Evolutionary conservation across 345 rosid species (phyloP).

Genomic region (Eucalyptus dawsonii): DNA sequence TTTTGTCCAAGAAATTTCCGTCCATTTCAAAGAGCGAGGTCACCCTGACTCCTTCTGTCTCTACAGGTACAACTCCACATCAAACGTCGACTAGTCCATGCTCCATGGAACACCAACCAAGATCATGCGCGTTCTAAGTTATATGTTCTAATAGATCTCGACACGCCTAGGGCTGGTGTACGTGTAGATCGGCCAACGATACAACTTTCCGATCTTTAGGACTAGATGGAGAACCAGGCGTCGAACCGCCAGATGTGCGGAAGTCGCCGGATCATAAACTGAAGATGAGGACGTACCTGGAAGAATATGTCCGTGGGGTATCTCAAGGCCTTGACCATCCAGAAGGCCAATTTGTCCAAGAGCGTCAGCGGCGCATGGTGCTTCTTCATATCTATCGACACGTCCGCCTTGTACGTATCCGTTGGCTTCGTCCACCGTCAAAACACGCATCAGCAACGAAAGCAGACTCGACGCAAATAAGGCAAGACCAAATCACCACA

Average conservation of each 20-base stretch:
- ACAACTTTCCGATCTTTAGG: not conserved
- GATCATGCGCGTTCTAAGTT: not conserved
- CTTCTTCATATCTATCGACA: no score
- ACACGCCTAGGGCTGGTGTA: not conserved
- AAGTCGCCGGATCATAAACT: not conserved
- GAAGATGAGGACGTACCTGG: conserved; percentile 21
- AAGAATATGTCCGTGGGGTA: conserved; percentile 67
- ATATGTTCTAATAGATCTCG: not conserved
- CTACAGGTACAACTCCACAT: not conserved
- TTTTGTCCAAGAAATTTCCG: not conserved
- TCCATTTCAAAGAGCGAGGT: not conserved
- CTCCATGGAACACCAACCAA: not conserved
- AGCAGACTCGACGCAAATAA: no score
- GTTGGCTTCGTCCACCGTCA: no score
- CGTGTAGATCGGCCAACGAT: not conserved
- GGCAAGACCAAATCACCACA: no score
- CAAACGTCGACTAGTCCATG: not conserved
- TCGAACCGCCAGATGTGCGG: not conserved
- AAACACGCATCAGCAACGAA: no score
- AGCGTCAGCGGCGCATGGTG: not conserved
- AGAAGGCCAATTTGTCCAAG: conserved; percentile 44
- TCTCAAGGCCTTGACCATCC: conserved; percentile 55
- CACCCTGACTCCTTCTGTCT: not conserved
- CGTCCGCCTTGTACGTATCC: no score
- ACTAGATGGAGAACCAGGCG: not conserved